These are phyloP conservation scores for Fusarium sp. DNA, from an alignment of 2,329 filamentous ascomycete genomes.

Conservation along the genomic window DNA sequence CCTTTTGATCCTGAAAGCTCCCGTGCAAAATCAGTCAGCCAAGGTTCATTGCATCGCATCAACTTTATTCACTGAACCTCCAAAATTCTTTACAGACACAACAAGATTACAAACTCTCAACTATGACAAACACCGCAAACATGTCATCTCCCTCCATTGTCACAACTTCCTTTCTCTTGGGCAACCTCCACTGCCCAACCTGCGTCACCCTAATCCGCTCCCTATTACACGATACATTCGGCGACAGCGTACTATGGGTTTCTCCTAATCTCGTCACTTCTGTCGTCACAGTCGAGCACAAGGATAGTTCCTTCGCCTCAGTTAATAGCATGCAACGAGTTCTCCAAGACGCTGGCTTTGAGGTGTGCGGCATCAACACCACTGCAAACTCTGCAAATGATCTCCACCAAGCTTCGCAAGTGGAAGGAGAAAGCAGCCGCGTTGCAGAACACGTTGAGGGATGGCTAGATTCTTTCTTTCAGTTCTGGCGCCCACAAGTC, in stretches of 20 bases:
- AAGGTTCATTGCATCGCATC: constrained; percentile 7
- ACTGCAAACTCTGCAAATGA: constrained; percentile 50
- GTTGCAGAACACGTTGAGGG: constrained; percentile 35
- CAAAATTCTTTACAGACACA: neutral
- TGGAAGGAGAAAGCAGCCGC: constrained; percentile 43
- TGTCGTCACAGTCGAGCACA: constrained; percentile 72
- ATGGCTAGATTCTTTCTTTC: constrained; percentile 49
- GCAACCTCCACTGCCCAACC: constrained; percentile 82
- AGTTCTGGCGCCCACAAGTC: constrained; percentile 47
- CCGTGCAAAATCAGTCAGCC: neutral
- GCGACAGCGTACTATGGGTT: constrained; percentile 65
- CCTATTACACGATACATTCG: constrained; percentile 62
- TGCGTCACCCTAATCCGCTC: constrained; percentile 76
- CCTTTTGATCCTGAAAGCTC: neutral
- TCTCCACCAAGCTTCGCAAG: constrained; percentile 39
- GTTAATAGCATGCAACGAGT: constrained; percentile 59
- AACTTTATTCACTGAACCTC: constrained; percentile 17
- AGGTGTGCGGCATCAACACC: constrained; percentile 63
- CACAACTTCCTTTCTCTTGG: constrained; percentile 73
- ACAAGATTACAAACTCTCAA: neutral
- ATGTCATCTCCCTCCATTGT: constrained; percentile 50
- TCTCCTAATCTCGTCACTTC: constrained; percentile 79
- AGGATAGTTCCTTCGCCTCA: constrained; percentile 54
- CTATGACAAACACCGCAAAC: constrained; percentile 19
- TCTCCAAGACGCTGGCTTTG: constrained; percentile 69